Base-by-base conservation (phyloP, 1,284 basidiomycete genomes). In the Rhodofomes roseus region DNA sequence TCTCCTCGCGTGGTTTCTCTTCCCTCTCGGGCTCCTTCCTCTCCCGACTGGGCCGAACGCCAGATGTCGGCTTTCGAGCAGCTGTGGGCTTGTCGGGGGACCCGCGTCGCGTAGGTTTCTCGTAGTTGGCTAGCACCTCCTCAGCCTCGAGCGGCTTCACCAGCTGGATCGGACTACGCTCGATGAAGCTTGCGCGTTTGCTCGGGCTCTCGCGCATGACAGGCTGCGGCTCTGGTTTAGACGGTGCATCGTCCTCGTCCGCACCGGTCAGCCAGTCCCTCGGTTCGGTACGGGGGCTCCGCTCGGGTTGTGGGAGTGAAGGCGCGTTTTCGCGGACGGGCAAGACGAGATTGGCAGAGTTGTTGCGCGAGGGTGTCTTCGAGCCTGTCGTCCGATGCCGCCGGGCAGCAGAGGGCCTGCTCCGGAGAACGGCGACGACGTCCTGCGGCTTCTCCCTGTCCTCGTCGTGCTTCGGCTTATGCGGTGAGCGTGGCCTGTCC, bases 251-350 rank as follows among this genome's bases (percentile, higher is more conserved):
- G 48, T 76, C 76, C 43, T 82, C 78, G 58, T 84, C 81, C 50
- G 80, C 79, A 4, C 90, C 90, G 18, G 90, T 90, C 20, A 92
- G 73, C 89, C 89, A 90, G 67, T 92, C 90, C 63, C 75, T 79
- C 11, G 75, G 74, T 27, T 66, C 62, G 2, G 54, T 39, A 6
- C 63, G 43, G 9, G 65, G 63, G 22, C 63, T 60, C 2, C 62
- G 60, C 29, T 54, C 12, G 9, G 54, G 54, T 0, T 68, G 70
- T 8, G 70, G 70, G 1, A 70, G 65, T 0, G 65, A 52, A 2
- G 71, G 71, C 7, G 52, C 12, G 11, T 20, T 12, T 20, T 31
- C 31, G 40, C 8, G 27, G 27, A 46, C 36, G 16, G 61, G 52
- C 0, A 62, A 60, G 18, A 66, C 40, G 2, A 66, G 44, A 55